Conservation (phyloP, 352 stramenopile genomes). For the Saprolegnia diclina region DNA sequence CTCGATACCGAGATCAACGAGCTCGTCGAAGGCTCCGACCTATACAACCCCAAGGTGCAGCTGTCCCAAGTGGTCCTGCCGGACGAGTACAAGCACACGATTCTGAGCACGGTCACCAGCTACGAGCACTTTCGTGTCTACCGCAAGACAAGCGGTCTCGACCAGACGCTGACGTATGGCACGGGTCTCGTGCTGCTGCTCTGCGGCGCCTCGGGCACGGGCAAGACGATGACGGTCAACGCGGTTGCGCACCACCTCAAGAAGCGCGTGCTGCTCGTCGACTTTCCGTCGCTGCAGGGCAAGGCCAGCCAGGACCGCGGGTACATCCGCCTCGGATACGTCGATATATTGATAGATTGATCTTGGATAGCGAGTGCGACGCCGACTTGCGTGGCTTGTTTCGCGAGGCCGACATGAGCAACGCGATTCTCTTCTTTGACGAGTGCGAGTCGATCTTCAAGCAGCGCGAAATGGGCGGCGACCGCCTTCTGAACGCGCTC, state of each 20-base stretch:
- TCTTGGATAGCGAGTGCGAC: conserved; percentile 41
- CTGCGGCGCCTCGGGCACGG: conserved; percentile 77
- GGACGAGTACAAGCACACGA: conserved; percentile 73
- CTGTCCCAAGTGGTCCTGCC: conserved; percentile 81
- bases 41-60: conserved; percentile 80
- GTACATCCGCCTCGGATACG: not conserved
- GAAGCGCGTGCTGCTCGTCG: conserved; percentile 83
- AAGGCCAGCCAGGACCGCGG: conserved; percentile 64
- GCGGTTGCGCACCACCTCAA: conserved; percentile 77
- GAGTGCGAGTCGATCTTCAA: conserved; percentile 87
- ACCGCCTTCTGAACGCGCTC: conserved; percentile 74
- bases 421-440: conserved; percentile 86
- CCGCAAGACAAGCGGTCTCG: conserved; percentile 69
- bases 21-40: conserved; percentile 79
- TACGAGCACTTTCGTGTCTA: conserved; percentile 78
- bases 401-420: conserved; percentile 85
- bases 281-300: conserved; percentile 80
- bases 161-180: conserved; percentile 73
- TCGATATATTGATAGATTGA: not conserved
- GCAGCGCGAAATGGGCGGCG: conserved; percentile 70
- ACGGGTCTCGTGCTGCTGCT: conserved; percentile 73
- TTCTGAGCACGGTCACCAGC: conserved; percentile 73
- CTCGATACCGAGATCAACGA: conserved; percentile 88
- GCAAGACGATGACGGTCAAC: conserved; percentile 89
- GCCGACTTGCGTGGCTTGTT: conserved; percentile 79